Evolutionary conservation across 495 filamentous ascomycete genomes (phyloP), one percentile per base, ranked within the genome.

Genomic region (Aspergillus cristatus): DNA sequence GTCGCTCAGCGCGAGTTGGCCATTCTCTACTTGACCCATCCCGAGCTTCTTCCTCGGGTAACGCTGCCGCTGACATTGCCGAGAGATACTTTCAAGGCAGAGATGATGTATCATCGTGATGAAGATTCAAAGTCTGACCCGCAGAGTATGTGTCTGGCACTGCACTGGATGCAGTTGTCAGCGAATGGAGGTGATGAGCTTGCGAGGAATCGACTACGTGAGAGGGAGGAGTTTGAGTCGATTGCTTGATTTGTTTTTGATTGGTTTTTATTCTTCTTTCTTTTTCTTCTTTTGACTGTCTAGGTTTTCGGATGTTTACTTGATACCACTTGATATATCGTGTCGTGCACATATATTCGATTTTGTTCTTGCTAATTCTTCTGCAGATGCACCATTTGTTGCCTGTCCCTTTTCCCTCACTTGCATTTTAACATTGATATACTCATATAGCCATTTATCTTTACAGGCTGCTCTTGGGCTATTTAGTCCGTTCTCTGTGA

Each of bases 121-220:
- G 62, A 66, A 26, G 62, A 67, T 38, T 77, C 79, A 32, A 71
- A 71, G 41, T 70, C 72, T 31, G 88, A 98, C 53, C 87, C 91
- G 13, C 79, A 82, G 33, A 86, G 86, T 7, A 94, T 98, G 83
- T 95, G 90, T 52, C 72, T 96, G 37, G 90, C 93, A 3, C 82
- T 94, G 52, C 91, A 98, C 64, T 98, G 91, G 91, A 97, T 97
- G 91, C 87, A 88, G 65, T 65, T 89, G 43, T 87, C 85, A 28
- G 82, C 85, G 40, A 75, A 68, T 36, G 89, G 90, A 25, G 88
- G 88, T 7, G 91, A 98, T 58, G 76, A 84, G 51, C 69, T 96
- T 44, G 91, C 91, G 18, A 79, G 75, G 55, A 85, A 84, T 55
- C 83, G 88, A 57, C 73, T 96, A 59, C 74, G 83, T 42, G 84